A percentile compares a stretch with the other conserved stretches of the same genome.
These are phyloP conservation scores for Thelonectria discophora DNA, from an alignment of 2,329 filamentous ascomycete genomes.

Conservation along the genomic window DNA sequence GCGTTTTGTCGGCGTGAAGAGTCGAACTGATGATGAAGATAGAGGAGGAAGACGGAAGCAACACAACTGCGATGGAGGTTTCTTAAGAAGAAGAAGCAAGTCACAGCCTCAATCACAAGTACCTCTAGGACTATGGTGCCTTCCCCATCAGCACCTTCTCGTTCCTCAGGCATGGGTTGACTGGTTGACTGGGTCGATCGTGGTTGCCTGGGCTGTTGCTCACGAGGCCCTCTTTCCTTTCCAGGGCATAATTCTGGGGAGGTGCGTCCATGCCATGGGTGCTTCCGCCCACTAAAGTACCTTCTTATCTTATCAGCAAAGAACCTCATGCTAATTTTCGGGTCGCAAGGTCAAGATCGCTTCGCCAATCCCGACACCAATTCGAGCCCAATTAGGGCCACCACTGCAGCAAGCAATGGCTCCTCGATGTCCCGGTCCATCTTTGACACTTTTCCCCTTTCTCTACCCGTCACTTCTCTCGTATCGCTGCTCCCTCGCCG, in stretches of 20 bases:
- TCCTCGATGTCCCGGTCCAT: conserved; percentile 37
- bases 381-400: conserved; percentile 2
- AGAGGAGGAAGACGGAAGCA: conserved; percentile 3
- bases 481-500: conserved; percentile 24
- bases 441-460: conserved; percentile 49
- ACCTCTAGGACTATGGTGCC: background rate
- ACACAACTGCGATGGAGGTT: conserved; percentile 1
- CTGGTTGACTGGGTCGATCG: conserved; percentile 14
- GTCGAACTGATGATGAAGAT: background rate
- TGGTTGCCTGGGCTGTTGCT: conserved; percentile 31
- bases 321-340: conserved; percentile 15
- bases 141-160: conserved; percentile 1
- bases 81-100: conserved; percentile 8
- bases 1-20: background rate
- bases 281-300: background rate
- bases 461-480: conserved; percentile 59
- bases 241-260: conserved; percentile 31
- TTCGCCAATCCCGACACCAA: background rate
- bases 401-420: conserved; percentile 36
- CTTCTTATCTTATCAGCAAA: conserved; percentile 23
- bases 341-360: conserved; percentile 4
- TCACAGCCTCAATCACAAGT: conserved; percentile 10
- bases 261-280: background rate
- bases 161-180: conserved; percentile 36
- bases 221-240: conserved; percentile 39